A percentile compares a stretch with the other conserved stretches of the same genome.
These are phyloP conservation scores for Tetrahymena elliotti DNA, from an alignment of 73 alveolate species.

Conservation along the genomic window DNA sequence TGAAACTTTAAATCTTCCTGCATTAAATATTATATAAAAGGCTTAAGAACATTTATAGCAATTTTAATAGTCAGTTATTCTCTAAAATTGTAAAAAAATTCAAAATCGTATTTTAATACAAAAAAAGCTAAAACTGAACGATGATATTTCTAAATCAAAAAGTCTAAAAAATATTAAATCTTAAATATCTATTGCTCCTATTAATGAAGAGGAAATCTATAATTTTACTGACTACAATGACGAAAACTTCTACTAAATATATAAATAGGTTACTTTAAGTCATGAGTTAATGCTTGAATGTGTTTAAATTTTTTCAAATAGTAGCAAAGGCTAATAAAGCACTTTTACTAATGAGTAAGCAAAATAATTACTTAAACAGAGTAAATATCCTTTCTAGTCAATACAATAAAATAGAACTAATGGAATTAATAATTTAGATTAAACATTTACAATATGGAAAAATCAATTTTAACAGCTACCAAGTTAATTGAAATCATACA, in stretches of 20 bases:
- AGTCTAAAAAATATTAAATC: not conserved
- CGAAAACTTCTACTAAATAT: not conserved
- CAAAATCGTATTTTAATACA: not conserved
- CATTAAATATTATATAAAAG: not conserved
- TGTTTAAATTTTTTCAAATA: not conserved
- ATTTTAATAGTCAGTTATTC: not conserved
- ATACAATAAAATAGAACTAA: not conserved
- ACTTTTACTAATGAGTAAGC: not conserved
- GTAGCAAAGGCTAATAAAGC: not conserved
- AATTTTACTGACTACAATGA: not conserved
- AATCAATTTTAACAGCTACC: not conserved
- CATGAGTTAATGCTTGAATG: constrained; percentile 1
- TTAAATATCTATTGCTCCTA: not conserved
- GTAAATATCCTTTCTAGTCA: not conserved
- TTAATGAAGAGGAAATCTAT: not conserved
- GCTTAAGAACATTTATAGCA: not conserved
- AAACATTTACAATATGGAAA: not conserved
- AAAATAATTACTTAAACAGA: not conserved
- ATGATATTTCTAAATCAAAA: not conserved
- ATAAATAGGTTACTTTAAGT: not conserved
- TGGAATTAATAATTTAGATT: not conserved
- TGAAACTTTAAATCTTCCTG: not conserved
- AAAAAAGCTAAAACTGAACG: not conserved
- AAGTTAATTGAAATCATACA: not conserved
- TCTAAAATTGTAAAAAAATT: not conserved